A percentile compares a stretch with the other conserved stretches of the same genome.
Conservation (phyloP, 768 basidiomycete species). For the Calocybe cyanea region DNA sequence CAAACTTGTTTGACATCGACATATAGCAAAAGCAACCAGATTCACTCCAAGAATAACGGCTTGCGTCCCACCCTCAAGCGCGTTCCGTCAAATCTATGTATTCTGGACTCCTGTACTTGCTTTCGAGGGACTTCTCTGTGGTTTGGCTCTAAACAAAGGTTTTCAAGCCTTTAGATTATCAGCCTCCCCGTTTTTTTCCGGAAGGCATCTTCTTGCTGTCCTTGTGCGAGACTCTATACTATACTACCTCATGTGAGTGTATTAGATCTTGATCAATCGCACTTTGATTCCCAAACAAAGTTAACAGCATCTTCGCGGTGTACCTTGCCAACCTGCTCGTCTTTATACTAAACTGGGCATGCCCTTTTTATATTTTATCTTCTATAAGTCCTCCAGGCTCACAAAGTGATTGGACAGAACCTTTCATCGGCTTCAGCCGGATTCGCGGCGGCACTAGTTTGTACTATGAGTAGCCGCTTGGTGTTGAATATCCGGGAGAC, state of each 20-base stretch:
- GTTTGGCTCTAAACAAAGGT: conserved; percentile 46
- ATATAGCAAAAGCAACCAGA: conserved; percentile 25
- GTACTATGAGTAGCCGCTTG: conserved; percentile 51
- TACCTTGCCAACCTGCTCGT: conserved; percentile 49
- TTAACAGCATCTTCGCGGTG: conserved; percentile 47
- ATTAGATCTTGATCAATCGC: neutral
- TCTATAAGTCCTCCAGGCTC: neutral
- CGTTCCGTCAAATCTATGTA: conserved; percentile 43
- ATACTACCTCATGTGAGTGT: conserved; percentile 55
- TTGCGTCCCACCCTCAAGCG: too few relatives aligned
- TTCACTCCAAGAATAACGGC: too few relatives aligned
- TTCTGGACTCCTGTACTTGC: conserved; percentile 61
- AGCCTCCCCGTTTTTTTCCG: conserved; percentile 36
- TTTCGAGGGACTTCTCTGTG: conserved; percentile 51
- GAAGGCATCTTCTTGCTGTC: conserved; percentile 42
- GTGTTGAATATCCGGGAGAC: conserved; percentile 50
- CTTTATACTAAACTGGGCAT: conserved; percentile 33
- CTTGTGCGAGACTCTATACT: conserved; percentile 56
- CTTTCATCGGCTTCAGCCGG: conserved; percentile 52
- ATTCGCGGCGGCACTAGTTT: conserved; percentile 56
- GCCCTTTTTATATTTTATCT: neutral
- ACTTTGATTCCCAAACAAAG: neutral
- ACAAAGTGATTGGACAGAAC: conserved; percentile 19
- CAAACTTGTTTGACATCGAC: conserved; percentile 17
- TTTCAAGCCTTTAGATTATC: conserved; percentile 37